These are phyloP conservation scores for Ustilago crameri DNA, from an alignment of 1,284 basidiomycete genomes.

Conservation along the genomic window DNA sequence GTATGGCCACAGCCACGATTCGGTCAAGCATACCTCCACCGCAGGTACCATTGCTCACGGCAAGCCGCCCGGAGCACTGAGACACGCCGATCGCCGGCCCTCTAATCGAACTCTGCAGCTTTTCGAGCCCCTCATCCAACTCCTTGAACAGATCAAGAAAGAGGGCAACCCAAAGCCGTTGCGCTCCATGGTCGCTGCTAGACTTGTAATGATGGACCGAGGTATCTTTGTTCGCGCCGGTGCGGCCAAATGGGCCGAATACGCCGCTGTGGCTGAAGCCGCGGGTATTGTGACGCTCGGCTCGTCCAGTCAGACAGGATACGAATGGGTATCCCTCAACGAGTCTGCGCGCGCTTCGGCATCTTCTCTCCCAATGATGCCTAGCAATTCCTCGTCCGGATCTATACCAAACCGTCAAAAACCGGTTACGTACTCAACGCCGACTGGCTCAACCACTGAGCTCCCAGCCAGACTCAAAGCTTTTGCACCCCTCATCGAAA, in stretches of 20 bases:
- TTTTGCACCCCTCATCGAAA: conserved; percentile 51
- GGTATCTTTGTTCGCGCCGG: conserved; percentile 53
- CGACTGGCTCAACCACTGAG: conserved; percentile 5
- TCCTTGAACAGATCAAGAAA: conserved; percentile 50
- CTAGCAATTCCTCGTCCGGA: conserved; percentile 13
- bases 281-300: conserved; percentile 57
- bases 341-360: conserved; percentile 24
- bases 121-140: conserved; percentile 52
- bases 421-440: conserved; percentile 5
- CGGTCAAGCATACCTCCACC: conserved; percentile 2
- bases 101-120: conserved; percentile 40
- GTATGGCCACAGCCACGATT: neutral
- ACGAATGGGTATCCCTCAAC: conserved; percentile 56
- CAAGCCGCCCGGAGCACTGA: conserved; percentile 29
- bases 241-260: conserved; percentile 56
- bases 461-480: conserved; percentile 16
- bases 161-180: conserved; percentile 53
- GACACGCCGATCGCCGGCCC: conserved; percentile 32
- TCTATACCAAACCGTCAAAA: conserved; percentile 27
- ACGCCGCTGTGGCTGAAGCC: conserved; percentile 56
- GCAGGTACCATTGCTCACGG: conserved; percentile 5
- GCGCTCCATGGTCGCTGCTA: conserved; percentile 44
- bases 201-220: conserved; percentile 36
- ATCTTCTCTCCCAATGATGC: conserved; percentile 24
- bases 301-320: conserved; percentile 35